Evolutionary conservation across 139 green algal species (phyloP), one percentile per base, ranked within the genome.

Genomic region (Picochlorum costavermella): DNA sequence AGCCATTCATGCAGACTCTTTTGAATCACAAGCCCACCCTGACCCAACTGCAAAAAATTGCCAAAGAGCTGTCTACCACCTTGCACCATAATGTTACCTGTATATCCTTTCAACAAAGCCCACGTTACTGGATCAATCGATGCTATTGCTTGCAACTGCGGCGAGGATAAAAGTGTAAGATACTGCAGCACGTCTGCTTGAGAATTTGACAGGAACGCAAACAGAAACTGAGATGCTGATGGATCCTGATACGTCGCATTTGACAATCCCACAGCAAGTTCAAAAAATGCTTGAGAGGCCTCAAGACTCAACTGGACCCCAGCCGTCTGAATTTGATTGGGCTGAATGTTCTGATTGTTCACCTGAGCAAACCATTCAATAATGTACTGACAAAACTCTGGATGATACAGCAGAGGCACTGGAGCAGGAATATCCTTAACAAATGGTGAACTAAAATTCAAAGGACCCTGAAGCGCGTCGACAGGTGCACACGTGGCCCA

Each of bases 1-100:
- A 80, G 40, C 69, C 73, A 75, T 6, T 74, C 29, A 1, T 58
- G n/a, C 30, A 78, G 37, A 16, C 37, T 31, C 11, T 56, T 55
- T 6, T 31, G 57, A 33, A 70, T 50, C 10, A 80, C 29, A n/a
- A 78, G 36, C 30, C 74, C 74, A 28, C 50, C 56, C 3, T n/a
- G 31, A 2, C 43, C 63, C 12, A 17, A 20, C 25, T 17, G 12
- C 40, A 73, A 16, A 5, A 31, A 66, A 31, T 46, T 17, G 12
- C 16, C 20, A 23, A 61, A 68, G n/a, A 67, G 44, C 14, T 20
- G 23, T 16, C 20, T 64, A 29, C 49, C 48, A 23, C 61, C 65
- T 29, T 30, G 61, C 16, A 28, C 25, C 11, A 55, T 6, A 10
- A 79, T 49, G 17, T 31, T 36, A 2, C 11, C 20, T 16, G 77